Conservation (phyloP, 257 asterid species). For the Scutellaria minor region DNA sequence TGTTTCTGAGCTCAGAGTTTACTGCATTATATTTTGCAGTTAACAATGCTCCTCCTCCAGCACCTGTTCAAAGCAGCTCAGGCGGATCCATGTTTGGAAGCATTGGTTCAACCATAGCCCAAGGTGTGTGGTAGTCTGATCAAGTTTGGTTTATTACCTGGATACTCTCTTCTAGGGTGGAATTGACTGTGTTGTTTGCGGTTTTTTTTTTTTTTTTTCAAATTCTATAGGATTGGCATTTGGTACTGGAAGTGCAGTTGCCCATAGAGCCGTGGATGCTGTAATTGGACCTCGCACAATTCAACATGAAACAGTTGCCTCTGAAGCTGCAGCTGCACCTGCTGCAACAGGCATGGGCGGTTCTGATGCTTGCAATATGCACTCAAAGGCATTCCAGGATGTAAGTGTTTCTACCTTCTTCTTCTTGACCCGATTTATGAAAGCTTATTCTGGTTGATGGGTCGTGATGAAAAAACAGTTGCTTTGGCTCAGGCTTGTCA, state of each 20-base stretch:
- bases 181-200: background rate
- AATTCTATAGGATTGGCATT: conserved; percentile 61
- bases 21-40: conserved; percentile 42
- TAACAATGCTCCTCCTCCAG: conserved; percentile 74
- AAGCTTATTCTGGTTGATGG: conserved; percentile 10
- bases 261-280: conserved; percentile 79
- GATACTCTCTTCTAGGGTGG: background rate
- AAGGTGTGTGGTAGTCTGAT: conserved; percentile 50
- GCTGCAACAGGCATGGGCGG: conserved; percentile 41
- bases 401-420: conserved; percentile 45
- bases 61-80: conserved; percentile 58
- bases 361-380: conserved; percentile 64
- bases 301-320: conserved; percentile 66
- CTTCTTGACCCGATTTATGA: background rate
- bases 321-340: conserved; percentile 55
- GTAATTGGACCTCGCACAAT: conserved; percentile 79
- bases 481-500: background rate
- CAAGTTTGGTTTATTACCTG: background rate
- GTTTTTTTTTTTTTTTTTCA: too few species aligned
- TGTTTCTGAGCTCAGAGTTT: conserved; percentile 12
- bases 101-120: conserved; percentile 72
- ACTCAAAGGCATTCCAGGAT: conserved; percentile 74
- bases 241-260: conserved; percentile 77
- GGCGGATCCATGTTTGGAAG: conserved; percentile 66
- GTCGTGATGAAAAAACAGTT: background rate